Evolutionary conservation across 495 filamentous ascomycete genomes (phyloP), one percentile per base, ranked within the genome.

Genomic region (Chaetomidium leptoderma): DNA sequence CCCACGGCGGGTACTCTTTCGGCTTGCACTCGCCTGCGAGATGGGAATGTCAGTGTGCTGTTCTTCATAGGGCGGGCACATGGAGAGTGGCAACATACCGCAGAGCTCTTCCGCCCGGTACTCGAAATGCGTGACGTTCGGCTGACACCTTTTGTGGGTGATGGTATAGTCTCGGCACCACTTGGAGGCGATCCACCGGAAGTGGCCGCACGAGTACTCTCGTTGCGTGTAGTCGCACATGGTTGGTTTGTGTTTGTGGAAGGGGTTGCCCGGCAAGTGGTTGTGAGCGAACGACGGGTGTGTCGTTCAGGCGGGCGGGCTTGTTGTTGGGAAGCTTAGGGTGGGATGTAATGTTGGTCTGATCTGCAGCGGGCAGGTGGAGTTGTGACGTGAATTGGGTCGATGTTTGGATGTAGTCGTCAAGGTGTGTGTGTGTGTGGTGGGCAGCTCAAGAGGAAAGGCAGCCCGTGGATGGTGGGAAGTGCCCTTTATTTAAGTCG

Each of bases 171-270:
- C 63, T 14, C 60, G 60, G 67, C 72, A 76, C 73, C 72, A 76
- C 53, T 69, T 67, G 42, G 71, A 72, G 42, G 72, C 73, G 44
- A 72, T 75, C 67, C 71, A 75, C 42, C 72, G 69, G 59, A 72
- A 68, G 70, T 74, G 72, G 27, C 73, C 73, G 65, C 72, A 75
- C 3, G 65, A 67, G 51, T 72, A 74, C 57, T 75, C 73, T 53
- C 70, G 50, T 57, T 72, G 67, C 29, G 66, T 67, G 45, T 67
- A 70, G 53, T 67, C 70, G 53, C 69, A 71, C 69, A 71, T 66
- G 55, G 58, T 42, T 14, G 30, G 26, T 58, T 3, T 21, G 21
- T 40, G 42, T 29, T 30, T 53, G 56, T 52, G 19, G 23, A 37
- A 19, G 37, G 53, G 6, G 21, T 37, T 0, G 21, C 8, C 23